phyloP scores from a whole-genome alignment of 139 green algal species.

The Asterochloris erici region DNA sequence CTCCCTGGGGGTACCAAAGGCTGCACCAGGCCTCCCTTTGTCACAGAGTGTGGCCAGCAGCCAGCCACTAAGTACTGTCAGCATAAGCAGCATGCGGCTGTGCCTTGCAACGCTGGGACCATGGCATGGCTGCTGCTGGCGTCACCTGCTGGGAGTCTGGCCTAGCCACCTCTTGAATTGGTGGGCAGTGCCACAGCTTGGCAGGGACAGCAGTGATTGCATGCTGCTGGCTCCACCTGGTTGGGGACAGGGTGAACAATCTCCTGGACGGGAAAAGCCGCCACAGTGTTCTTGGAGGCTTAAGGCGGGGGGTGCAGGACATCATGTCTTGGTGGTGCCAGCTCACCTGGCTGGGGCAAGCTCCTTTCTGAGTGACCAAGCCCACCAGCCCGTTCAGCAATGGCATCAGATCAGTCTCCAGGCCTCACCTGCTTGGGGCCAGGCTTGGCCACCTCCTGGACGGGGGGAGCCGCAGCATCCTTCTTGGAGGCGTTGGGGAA shows the following conservation, averaged over 20 bases:
- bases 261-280: neutral
- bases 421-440: neutral
- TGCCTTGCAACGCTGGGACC: too few species aligned
- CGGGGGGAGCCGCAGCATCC: neutral
- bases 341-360: neutral
- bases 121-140: too few species aligned
- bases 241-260: too few species aligned
- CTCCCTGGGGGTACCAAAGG: neutral
- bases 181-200: too few species aligned
- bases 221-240: too few species aligned
- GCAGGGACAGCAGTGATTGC: too few species aligned
- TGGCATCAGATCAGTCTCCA: neutral
- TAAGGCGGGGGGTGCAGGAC: neutral
- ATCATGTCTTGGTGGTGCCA: neutral
- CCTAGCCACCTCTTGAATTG: too few species aligned
- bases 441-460: constrained; percentile 1
- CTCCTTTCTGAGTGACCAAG: neutral
- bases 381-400: neutral
- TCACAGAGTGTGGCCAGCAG: neutral
- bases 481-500: constrained; percentile 12
- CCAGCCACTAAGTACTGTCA: neutral
- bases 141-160: too few species aligned
- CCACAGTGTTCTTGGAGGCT: neutral
- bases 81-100: too few species aligned
- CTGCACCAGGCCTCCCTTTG: neutral